Conservation (phyloP, 192 early-diverging fungal genomes). For the Helicostylum pulchrum region DNA sequence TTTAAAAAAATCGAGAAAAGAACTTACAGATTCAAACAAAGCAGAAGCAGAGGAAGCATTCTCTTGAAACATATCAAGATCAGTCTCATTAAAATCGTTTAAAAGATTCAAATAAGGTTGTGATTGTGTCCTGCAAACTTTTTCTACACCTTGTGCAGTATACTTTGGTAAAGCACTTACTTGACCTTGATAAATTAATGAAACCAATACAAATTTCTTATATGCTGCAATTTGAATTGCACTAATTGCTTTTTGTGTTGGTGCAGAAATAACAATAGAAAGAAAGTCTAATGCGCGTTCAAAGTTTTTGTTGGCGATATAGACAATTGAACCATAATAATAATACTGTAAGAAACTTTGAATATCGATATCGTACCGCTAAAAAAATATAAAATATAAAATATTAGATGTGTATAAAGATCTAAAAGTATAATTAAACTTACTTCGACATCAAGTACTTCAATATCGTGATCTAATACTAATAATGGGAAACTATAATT, state of each 20-base stretch:
- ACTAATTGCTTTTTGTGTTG: conserved; percentile 53
- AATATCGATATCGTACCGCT: conserved; percentile 29
- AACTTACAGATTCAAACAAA: conserved; percentile 33
- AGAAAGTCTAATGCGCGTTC: conserved; percentile 62
- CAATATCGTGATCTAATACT: conserved; percentile 50
- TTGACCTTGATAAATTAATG: conserved; percentile 56
- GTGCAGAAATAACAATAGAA: conserved; percentile 60
- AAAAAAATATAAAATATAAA: not conserved
- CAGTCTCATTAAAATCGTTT: conserved; percentile 51
- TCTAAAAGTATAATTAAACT: not conserved
- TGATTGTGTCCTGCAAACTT: conserved; percentile 39
- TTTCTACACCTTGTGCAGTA: conserved; percentile 44
- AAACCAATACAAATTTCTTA: conserved; percentile 66
- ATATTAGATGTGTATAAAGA: not conserved
- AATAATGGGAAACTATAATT: conserved; percentile 45
- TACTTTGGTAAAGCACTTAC: conserved; percentile 50
- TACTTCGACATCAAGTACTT: conserved; percentile 46
- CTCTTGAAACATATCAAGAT: conserved; percentile 38
- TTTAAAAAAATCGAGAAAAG: not conserved
- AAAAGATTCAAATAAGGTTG: conserved; percentile 58
- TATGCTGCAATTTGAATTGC: conserved; percentile 75
- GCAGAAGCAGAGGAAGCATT: conserved; percentile 41
- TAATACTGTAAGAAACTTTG: conserved; percentile 69
- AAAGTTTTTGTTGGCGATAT: conserved; percentile 61
- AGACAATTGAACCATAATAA: conserved; percentile 79